Percentiles rank a stretch among this genome's conserved stretches.
These are phyloP conservation scores for Monosporascus sp. DNA, from an alignment of 2,329 filamentous ascomycete genomes.

Conservation along the genomic window DNA sequence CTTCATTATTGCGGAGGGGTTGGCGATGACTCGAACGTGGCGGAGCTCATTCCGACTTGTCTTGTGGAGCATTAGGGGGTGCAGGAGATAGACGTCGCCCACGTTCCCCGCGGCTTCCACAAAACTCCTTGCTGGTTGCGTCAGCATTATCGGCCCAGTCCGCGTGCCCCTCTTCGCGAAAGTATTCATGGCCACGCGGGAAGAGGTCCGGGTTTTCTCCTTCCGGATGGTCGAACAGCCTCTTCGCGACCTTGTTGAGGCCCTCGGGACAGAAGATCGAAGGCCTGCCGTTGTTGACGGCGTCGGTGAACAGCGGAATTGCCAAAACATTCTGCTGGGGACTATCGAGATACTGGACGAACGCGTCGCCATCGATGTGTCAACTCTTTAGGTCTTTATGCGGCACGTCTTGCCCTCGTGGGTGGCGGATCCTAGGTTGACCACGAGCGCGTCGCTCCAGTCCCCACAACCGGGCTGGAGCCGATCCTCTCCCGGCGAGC, in stretches of 20 bases:
- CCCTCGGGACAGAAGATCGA: slow-evolving; percentile 60
- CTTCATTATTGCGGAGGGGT: slow-evolving; percentile 47
- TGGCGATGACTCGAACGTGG: slow-evolving; percentile 50
- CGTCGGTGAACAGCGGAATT: slow-evolving; percentile 63
- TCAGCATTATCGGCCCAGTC: slow-evolving; percentile 30
- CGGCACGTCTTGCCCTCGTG: no score
- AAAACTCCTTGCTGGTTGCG: slow-evolving; percentile 27
- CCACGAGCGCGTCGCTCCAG: no score
- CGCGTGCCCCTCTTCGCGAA: slow-evolving; percentile 37
- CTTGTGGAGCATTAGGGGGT: slow-evolving; percentile 58
- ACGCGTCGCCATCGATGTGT: slow-evolving; percentile 71
- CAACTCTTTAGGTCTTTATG: slow-evolving; percentile 46
- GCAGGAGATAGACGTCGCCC: slow-evolving; percentile 54
- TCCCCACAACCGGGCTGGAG: no score
- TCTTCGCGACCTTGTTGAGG: slow-evolving; percentile 50
- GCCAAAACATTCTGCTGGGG: slow-evolving; percentile 65
- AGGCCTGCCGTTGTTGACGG: slow-evolving; percentile 54
- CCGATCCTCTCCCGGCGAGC: no score
- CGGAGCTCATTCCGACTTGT: slow-evolving; percentile 43
- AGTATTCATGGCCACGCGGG: slow-evolving; percentile 55
- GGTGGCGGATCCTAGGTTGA: no score
- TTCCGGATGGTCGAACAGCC: slow-evolving; percentile 56
- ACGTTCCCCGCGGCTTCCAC: slow-evolving; percentile 49
- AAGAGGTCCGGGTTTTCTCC: slow-evolving; percentile 45
- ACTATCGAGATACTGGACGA: slow-evolving; percentile 66